These are phyloP conservation scores for Gynochthodes officinalis DNA, from an alignment of 257 asterid genomes.

Conservation along the genomic window DNA sequence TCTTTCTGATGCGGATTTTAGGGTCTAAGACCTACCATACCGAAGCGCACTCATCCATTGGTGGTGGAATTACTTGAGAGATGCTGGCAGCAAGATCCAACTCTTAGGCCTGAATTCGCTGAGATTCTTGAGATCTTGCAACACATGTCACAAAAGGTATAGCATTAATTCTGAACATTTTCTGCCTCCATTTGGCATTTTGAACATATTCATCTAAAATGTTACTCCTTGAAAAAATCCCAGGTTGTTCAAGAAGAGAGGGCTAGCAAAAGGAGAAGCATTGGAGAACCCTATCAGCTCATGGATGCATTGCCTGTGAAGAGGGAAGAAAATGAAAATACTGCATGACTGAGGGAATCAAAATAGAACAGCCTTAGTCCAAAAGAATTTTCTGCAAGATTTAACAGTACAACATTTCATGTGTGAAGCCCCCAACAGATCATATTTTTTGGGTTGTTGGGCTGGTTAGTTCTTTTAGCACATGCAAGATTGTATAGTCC, in stretches of 20 bases:
- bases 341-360: too few relatives aligned
- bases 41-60: constrained; percentile 54
- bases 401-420: too few relatives aligned
- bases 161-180: neutral
- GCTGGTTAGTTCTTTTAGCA: neutral
- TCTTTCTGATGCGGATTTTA: constrained; percentile 23
- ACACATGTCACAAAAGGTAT: constrained; percentile 50
- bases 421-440: too few relatives aligned
- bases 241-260: constrained; percentile 55
- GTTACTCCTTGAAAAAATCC: neutral
- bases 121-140: constrained; percentile 59
- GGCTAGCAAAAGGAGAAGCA: constrained; percentile 42
- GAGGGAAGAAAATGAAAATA: constrained; percentile 24
- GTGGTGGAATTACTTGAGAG: constrained; percentile 58
- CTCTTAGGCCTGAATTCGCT: constrained; percentile 71
- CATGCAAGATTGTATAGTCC: neutral
- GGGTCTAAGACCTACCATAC: constrained; percentile 71
- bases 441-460: neutral
- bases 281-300: constrained; percentile 37
- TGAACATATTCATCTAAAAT: too few relatives aligned
- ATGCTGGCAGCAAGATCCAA: constrained; percentile 83
- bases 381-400: neutral
- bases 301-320: constrained; percentile 5
- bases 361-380: neutral
- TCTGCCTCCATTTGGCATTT: constrained; percentile 3